Percentiles rank a stretch among this genome's conserved stretches.
phyloP scores from a whole-genome alignment of 441 rosid genomes.

The Euphorbia celastroides region DNA sequence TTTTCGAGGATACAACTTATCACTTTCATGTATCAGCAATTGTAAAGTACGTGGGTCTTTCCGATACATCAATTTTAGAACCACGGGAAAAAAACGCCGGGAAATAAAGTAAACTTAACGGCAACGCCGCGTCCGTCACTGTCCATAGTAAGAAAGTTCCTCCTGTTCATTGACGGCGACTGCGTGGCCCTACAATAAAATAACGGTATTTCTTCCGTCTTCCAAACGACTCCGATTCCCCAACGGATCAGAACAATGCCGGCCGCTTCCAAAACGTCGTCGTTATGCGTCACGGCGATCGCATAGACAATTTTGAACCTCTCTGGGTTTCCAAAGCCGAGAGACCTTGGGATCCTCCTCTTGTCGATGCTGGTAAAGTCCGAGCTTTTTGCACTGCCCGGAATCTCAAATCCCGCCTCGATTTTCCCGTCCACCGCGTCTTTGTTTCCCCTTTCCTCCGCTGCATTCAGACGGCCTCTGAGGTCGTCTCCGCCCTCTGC shows the following conservation, averaged over 20 bases:
- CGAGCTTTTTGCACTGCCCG: constrained; percentile 56
- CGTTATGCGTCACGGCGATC: constrained; percentile 90
- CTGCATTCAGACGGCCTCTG: constrained; percentile 74
- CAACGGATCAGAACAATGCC: constrained; percentile 16
- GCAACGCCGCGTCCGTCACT: neutral
- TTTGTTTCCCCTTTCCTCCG: constrained; percentile 89
- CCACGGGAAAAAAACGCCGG: neutral
- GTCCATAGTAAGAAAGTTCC: neutral
- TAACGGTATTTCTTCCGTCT: neutral
- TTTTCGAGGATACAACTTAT: too few species aligned
- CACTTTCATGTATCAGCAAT: too few species aligned
- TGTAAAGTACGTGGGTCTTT: too few species aligned
- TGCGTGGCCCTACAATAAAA: neutral
- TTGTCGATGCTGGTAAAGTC: constrained; percentile 36
- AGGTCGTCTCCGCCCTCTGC: constrained; percentile 58
- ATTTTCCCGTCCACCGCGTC: constrained; percentile 69
- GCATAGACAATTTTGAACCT: constrained; percentile 60
- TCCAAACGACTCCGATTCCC: neutral
- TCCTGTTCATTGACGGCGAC: neutral
- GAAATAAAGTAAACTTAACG: neutral
- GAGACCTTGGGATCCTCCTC: constrained; percentile 87
- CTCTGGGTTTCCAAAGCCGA: constrained; percentile 51
- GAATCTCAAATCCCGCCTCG: constrained; percentile 35
- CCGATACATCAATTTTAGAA: too few species aligned
- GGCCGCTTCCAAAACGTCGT: constrained; percentile 45